phyloP scores from a whole-genome alignment of 345 rosid genomes.

The Populus davidiana region DNA sequence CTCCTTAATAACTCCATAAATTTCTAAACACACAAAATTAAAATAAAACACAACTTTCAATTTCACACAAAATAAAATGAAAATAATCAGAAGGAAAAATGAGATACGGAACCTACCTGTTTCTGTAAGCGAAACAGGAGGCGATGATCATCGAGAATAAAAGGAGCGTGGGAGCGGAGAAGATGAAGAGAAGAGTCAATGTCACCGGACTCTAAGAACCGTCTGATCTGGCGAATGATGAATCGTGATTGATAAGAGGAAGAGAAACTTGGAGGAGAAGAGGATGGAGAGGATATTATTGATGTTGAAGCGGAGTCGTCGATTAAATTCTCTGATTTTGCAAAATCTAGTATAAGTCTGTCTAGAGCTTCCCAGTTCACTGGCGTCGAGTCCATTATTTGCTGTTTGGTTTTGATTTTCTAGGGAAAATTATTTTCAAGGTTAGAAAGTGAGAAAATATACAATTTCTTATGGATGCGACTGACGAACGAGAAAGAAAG shows the following conservation, averaged over 20 bases:
- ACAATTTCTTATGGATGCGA: no score
- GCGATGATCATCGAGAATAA: constrained; percentile 69
- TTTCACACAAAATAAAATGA: not conserved
- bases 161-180: constrained; percentile 66
- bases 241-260: constrained; percentile 65
- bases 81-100: not conserved
- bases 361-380: constrained; percentile 96
- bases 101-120: constrained; percentile 45
- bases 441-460: not conserved
- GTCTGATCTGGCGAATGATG: constrained; percentile 77
- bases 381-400: constrained; percentile 52
- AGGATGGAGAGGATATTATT: constrained; percentile 39
- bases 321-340: constrained; percentile 73
- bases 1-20: constrained; percentile 82
- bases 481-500: not conserved
- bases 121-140: constrained; percentile 82
- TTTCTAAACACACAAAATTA: constrained; percentile 45
- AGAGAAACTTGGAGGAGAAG: constrained; percentile 54
- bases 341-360: constrained; percentile 72
- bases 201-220: constrained; percentile 66
- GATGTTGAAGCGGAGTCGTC: constrained; percentile 43
- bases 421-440: constrained; percentile 5
- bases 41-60: not conserved
- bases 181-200: constrained; percentile 63
- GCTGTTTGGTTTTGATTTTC: constrained; percentile 13